Evolutionary conservation across 371 early-diverging fungal genomes (phyloP).

Genomic region (Rhizopus sp.): DNA sequence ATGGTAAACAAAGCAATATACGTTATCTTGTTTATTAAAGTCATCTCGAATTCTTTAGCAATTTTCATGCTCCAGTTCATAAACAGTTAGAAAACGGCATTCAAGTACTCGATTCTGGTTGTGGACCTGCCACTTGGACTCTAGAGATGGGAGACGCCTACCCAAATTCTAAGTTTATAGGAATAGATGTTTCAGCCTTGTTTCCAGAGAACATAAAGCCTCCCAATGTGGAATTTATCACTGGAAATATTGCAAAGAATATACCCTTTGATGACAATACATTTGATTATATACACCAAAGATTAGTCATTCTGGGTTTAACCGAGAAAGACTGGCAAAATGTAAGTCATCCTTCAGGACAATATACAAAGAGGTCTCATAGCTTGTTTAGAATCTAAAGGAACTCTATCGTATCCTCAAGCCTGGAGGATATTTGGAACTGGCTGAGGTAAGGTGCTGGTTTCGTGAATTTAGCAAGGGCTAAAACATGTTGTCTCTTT

Average conservation of each 20-base stretch:
- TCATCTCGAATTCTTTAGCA: conserved; percentile 6
- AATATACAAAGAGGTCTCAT: not conserved
- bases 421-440: conserved; percentile 46
- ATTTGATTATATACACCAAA: conserved; percentile 60
- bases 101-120: conserved; percentile 25
- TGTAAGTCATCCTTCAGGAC: conserved; percentile 11
- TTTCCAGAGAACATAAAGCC: conserved; percentile 48
- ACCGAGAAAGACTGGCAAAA: conserved; percentile 32
- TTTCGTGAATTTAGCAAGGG: not conserved
- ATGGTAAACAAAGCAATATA: conserved; percentile 13
- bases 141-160: conserved; percentile 27
- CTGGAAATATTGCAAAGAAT: conserved; percentile 54
- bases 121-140: conserved; percentile 30
- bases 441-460: conserved; percentile 35
- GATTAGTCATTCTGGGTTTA: conserved; percentile 38
- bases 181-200: conserved; percentile 44
- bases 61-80: conserved; percentile 22
- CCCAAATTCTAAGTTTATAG: conserved; percentile 28
- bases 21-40: not conserved
- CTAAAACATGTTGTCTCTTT: not conserved
- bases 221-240: conserved; percentile 49
- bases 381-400: conserved; percentile 10
- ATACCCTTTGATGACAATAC: conserved; percentile 54
- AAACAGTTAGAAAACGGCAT: conserved; percentile 19
- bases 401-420: conserved; percentile 37